Base-by-base conservation (phyloP, 768 basidiomycete species). In the Suillus hirtellus region DNA sequence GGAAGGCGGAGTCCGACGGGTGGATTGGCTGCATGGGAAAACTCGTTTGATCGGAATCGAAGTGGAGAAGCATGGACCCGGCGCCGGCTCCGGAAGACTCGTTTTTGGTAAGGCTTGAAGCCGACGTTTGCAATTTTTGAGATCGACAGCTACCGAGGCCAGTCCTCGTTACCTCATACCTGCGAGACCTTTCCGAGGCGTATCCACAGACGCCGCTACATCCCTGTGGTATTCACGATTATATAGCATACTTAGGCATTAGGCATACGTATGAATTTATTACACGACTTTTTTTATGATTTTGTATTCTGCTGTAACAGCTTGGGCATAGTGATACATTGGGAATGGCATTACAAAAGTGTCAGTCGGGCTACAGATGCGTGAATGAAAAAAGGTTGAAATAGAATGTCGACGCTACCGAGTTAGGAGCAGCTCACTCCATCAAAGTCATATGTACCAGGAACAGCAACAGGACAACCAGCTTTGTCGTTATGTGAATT, bases 1-100 rank as follows among this genome's bases (percentile, higher is more conserved):
- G 87, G 86, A 88, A 34, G 80, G 80, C 21, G 89, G 89, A n/a
- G 85, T 90, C 35, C 80, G 86, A 53, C 76, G 89, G 58, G 72
- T 89, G 15, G 89, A 90, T 75, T 89, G 85, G 81, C 77, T 90
- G 52, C 84, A 84, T 21, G 80, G 82, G 38, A 88, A 86, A 69
- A 87, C 84, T 38, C 75, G 78, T 53, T 70, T 90, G 43, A 77
- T 86, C 38, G 89, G 89, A 31, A 79, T 90, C 64, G 86, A 88
- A 68, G 79, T 87, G 63, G 80, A 82, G 68, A 85, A 81, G 65
- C 75, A 77, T 54, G 69, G 72, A 9, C 71, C 75, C 35, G 73
- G 72, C n/a, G 71, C 72, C 46, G 70, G 78, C 55, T 76, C 76
- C 2, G 84, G 84, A 56, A 84, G 79, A 67, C 79, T 85, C 44